phyloP scores from a whole-genome alignment of 441 rosid species.

The Flueggea neowawraea region DNA sequence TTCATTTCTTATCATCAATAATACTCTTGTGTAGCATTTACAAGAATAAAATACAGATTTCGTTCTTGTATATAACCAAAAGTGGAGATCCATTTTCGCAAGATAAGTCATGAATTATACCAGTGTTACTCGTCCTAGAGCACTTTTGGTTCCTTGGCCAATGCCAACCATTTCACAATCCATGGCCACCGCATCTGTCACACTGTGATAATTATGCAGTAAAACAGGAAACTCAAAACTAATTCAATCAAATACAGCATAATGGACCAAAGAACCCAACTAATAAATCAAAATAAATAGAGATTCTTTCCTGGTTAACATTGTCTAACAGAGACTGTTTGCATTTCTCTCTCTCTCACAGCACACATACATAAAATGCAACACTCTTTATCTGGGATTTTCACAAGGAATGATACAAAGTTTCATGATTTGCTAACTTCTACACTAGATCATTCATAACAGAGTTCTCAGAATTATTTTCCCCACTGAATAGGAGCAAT shows the following conservation, averaged over 20 bases:
- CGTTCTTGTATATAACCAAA: too few relatives aligned
- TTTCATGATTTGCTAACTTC: too few relatives aligned
- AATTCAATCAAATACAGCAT: neutral
- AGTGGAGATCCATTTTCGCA: too few relatives aligned
- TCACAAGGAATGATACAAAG: too few relatives aligned
- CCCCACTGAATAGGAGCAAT: neutral
- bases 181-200: conserved; percentile 87
- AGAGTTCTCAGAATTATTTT: too few relatives aligned
- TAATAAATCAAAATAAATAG: neutral
- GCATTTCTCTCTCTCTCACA: too few relatives aligned
- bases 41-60: neutral
- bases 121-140: conserved; percentile 92
- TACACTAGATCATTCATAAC: too few relatives aligned
- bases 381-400: too few relatives aligned
- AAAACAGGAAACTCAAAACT: conserved; percentile 1
- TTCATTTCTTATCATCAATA: conserved; percentile 1
- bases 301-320: neutral
- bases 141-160: conserved; percentile 83
- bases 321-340: too few relatives aligned
- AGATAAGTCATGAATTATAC: conserved; percentile 26
- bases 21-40: neutral
- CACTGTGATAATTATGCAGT: conserved; percentile 41
- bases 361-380: too few relatives aligned
- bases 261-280: neutral
- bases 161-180: conserved; percentile 99